Base-by-base conservation (phyloP, 148 eudicot genomes). In the Rhododendron mucronatum region DNA sequence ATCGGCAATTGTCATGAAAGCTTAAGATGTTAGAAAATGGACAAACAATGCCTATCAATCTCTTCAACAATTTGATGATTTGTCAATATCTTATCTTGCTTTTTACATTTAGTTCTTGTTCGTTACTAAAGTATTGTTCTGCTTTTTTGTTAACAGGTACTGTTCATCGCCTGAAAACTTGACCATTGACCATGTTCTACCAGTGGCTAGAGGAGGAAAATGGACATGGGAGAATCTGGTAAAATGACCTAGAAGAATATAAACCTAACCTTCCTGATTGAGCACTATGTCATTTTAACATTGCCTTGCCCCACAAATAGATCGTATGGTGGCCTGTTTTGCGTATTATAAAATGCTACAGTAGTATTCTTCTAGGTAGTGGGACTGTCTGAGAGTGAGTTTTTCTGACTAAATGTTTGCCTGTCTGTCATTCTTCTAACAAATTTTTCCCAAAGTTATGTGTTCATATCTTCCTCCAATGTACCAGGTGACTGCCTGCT, bases 201-300 rank as follows among this genome's bases (percentile, higher is more conserved):
- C 99, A 13, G 87, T 93, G 69, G 91, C 98, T 50, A 93, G 93
- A 44, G 99, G 98, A 57, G 99, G 99, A 84, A 85, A 94, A 88
- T 95, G 99, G 99, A 91, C 89, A 73, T 96, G 99, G 99, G 99
- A 94, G 86, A 96, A 96, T 85, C 89, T 96, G 94, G 99, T 96
- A 91, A 90, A 94, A 85, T 53, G 37, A 85, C 61, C 28, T 55
- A 33, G 78, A 71, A 23, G 51, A 51, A 2, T 28, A 53, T 20
- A 35, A 71, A 39, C 21, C 80, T 71, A 30, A 47, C 59, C 37
- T 78, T 79, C 63, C 39, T 41, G 39, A 44, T 67, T 44, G 35
- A 7, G 44, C 41, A 53, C 11, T 69, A 71, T 67, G 57, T 21
- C 21, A 84, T 59, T 44, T 45, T 20, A 33, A 30, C 14, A 37